Evolutionary conservation across 257 asterid genomes (phyloP).

Genomic region (Fraxinus cuspidata): DNA sequence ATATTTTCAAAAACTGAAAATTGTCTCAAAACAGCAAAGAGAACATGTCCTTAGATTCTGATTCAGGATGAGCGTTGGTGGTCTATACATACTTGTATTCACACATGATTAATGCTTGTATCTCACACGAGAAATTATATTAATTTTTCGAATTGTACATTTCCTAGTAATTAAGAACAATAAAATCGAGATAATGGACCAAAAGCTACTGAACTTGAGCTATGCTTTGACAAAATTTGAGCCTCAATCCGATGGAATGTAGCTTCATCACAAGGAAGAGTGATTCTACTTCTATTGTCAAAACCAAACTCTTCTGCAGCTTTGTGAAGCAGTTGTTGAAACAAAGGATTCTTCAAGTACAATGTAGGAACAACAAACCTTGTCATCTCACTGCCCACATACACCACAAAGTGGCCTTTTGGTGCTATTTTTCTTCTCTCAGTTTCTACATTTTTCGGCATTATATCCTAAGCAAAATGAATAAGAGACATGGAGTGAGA

Average conservation of each 20-base stretch:
- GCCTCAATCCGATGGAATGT: conserved; percentile 39
- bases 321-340: conserved; percentile 52
- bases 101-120: too few species aligned
- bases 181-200: too few species aligned
- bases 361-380: conserved; percentile 60
- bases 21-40: too few species aligned
- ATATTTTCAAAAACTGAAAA: too few species aligned
- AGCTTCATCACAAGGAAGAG: conserved; percentile 59
- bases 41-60: too few species aligned
- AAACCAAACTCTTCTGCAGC: conserved; percentile 76
- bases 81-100: too few species aligned
- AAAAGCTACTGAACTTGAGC: too few species aligned
- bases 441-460: conserved; percentile 38
- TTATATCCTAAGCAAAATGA: neutral
- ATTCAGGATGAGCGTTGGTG: too few species aligned
- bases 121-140: too few species aligned
- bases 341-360: conserved; percentile 52
- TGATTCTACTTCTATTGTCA: conserved; percentile 38
- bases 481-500: conserved; percentile 1
- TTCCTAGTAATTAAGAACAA: too few species aligned
- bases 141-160: too few species aligned
- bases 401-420: conserved; percentile 75
- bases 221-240: conserved; percentile 17
- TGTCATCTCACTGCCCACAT: conserved; percentile 59
- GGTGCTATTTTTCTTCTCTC: conserved; percentile 45